These are phyloP conservation scores for Vitis riparia DNA, from an alignment of 164 flowering plant species.

Conservation along the genomic window DNA sequence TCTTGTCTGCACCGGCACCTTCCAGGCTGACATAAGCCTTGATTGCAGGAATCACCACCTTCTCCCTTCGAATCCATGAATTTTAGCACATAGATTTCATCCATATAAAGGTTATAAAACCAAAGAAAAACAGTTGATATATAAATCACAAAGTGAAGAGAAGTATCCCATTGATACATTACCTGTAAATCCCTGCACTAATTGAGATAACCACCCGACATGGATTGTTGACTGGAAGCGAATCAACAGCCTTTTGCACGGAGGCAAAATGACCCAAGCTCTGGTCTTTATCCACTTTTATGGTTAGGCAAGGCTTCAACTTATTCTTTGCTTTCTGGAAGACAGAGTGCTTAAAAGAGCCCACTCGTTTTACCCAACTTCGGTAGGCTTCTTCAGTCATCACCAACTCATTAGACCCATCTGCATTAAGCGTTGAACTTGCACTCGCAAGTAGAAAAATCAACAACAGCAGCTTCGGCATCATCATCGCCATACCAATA, in stretches of 20 bases:
- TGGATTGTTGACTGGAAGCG: constrained; percentile 40
- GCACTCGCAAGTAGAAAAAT: constrained; percentile 16
- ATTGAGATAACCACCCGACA: constrained; percentile 53
- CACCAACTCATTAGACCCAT: constrained; percentile 17
- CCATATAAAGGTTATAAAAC: too few species aligned
- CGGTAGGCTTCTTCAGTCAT: constrained; percentile 27
- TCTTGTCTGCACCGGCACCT: constrained; percentile 51
- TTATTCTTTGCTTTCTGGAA: constrained; percentile 36
- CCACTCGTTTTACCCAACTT: constrained; percentile 41
- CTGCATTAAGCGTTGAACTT: constrained; percentile 6
- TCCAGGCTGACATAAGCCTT: constrained; percentile 45
- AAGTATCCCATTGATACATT: background rate
- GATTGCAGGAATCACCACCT: constrained; percentile 50
- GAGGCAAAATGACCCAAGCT: constrained; percentile 29
- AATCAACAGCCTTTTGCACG: constrained; percentile 49
- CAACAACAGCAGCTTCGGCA: constrained; percentile 16
- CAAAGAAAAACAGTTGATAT: too few species aligned
- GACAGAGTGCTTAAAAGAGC: constrained; percentile 34
- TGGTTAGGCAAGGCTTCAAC: constrained; percentile 33
- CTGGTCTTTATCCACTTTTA: constrained; percentile 41
- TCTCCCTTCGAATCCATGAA: constrained; percentile 43
- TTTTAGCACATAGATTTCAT: too few species aligned
- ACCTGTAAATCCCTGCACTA: constrained; percentile 56
- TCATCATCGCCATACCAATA: constrained; percentile 4
- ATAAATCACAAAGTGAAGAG: background rate